Evolutionary conservation across 2,329 filamentous ascomycete species (phyloP), one percentile per base, ranked within the genome.

Genomic region (Ophiosphaerella narmari): DNA sequence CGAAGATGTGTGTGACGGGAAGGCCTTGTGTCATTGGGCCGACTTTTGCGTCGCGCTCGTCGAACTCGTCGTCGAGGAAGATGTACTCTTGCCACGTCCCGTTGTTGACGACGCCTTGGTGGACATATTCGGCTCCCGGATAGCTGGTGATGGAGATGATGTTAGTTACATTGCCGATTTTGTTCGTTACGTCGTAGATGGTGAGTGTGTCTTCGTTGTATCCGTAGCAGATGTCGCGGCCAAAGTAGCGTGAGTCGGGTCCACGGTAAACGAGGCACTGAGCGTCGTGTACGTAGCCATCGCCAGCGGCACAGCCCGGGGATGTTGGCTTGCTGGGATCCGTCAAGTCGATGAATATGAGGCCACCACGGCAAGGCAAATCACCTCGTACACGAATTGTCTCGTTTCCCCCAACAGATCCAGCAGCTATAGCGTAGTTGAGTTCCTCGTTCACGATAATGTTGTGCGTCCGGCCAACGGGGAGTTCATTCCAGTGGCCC

Each of bases 201-300:
- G 77, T 79, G 39, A 80, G 59, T 0, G 75, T 76, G 58, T 80
- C 76, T 55, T 80, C 79, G 68, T 82, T 81, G 74, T 80, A 81
- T 32, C 74, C 77, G 63, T 80, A 81, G 75, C 80, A 83, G 55
- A 83, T 81, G 33, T 83, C 78, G 3, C 72, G 71, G 23, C 75
- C 78, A 7, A 67, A 63, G 67, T 80, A 83, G 26, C 71, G 59
- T 29, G 63, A 65, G 51, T 82, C 75, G 1, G 80, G 80, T 0
- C 81, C 80, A 4, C 72, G 74, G 70, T 81, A 81, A 29, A 79
- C 75, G 18, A 84, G 69, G 63, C 82, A 84, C 68, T 85, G 80
- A 1, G 82, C 82, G 56, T 84, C 82, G 64, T 85, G 82, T 12
- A 84, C 81, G 63, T 84, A 84, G 51, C 81, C 81, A 62, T 83